phyloP scores from a whole-genome alignment of 2,329 filamentous ascomycete species.

The Cercospora brassicicola region DNA sequence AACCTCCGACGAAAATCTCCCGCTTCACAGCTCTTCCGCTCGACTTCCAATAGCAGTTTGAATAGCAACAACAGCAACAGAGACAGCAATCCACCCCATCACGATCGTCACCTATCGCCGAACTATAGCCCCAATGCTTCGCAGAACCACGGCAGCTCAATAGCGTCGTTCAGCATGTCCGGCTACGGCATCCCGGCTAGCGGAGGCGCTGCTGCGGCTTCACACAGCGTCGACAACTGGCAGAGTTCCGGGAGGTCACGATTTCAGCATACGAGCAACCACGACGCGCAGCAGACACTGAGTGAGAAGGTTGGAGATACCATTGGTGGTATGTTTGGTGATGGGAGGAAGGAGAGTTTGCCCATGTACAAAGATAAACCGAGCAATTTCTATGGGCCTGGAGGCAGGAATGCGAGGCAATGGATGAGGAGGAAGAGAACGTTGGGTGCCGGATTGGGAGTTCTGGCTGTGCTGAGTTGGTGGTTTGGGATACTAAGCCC shows the following conservation, averaged over 20 bases:
- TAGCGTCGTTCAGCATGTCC: constrained; percentile 23
- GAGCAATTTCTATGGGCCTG: constrained; percentile 65
- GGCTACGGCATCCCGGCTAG: constrained; percentile 27
- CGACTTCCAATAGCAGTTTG: constrained; percentile 10
- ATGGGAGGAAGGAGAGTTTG: constrained; percentile 58
- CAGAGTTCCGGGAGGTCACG: constrained; percentile 25
- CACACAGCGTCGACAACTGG: constrained; percentile 20
- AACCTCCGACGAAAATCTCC: constrained; percentile 41
- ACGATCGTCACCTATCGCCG: constrained; percentile 4
- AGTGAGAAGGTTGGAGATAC: constrained; percentile 58
- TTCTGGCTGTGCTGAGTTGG: constrained; percentile 63
- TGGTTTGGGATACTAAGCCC: constrained; percentile 64
- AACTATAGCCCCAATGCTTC: constrained; percentile 5
- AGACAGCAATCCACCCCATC: background rate
- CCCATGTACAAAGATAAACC: constrained; percentile 99
- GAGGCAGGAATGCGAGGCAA: constrained; percentile 47
- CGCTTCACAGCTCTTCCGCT: constrained; percentile 26
- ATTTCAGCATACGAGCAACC: constrained; percentile 19
- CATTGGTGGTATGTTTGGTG: constrained; percentile 65
- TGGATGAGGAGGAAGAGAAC: constrained; percentile 60
- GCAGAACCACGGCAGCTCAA: background rate
- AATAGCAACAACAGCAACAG: constrained; percentile 17
- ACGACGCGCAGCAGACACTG: constrained; percentile 35
- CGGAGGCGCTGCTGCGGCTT: constrained; percentile 12
- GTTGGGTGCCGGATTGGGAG: constrained; percentile 54